Base-by-base conservation (phyloP, 352 stramenopile genomes). In the Pythium dissimile region DNA sequence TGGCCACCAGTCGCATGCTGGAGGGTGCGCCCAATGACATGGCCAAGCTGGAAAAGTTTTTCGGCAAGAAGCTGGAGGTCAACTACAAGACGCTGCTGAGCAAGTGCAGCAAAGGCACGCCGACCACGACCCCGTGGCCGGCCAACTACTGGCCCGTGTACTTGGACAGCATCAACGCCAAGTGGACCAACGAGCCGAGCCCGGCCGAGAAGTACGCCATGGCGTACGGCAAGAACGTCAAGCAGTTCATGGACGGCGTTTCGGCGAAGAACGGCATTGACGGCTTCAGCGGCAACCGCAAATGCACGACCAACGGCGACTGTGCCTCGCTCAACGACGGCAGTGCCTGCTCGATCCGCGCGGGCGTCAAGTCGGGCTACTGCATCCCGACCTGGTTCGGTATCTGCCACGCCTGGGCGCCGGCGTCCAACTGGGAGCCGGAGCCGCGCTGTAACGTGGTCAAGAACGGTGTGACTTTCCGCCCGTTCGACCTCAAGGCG, bases 111-210 rank as follows among this genome's bases (percentile, higher is more conserved):
- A 49, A 30, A 1, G 30, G 18, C 34, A 20, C 21, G 13, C 41
- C 39, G 15, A 24, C 23, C 7, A 30, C 54, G 8, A 28, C n/a
- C 1, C 54, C 61, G 50, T 54, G 39, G 52, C 47, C 59, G 0
- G 32, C 23, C 37, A 80, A 67, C 63, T 88, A 88, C 72, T 88
- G 75, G 73, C 76, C 78, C 3, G 66, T 64, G 31, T 86, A 77
- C 64, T 54, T 74, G 31, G 78, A 88, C 65, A 70, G 75, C 42
- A 88, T 88, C 70, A 86, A 88, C 67, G 52, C 67, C 53, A 48
- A 66, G 5, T 75, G 75, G 55, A 42, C 27, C 13, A 43, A 52
- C 2, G 31, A 66, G n/a, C 16, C 50, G 28, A 50, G 35, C n/a
- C 49, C 62, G 8, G 48, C 62, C 0, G 62, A 69, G n/a, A 69